Conservation (phyloP, 2,329 filamentous ascomycete genomes). For the Daldinia sp. region DNA sequence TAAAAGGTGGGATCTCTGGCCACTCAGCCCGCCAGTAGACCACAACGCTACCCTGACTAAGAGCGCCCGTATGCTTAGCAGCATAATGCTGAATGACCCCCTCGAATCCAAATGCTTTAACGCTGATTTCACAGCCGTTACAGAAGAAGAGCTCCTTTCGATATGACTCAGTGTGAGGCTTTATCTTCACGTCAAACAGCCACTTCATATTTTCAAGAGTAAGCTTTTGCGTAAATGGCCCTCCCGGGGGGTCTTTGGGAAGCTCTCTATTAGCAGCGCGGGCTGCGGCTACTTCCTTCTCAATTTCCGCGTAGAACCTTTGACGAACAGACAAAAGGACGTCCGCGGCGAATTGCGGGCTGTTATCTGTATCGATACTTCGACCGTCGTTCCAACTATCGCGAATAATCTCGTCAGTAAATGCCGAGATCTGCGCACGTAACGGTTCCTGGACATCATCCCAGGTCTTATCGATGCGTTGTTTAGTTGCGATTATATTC, state of each 20-base stretch:
- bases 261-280: conserved; percentile 56
- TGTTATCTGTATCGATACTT: conserved; percentile 69
- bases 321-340: conserved; percentile 73
- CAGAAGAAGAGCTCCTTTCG: conserved; percentile 80
- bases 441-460: conserved; percentile 74
- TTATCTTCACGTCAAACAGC: conserved; percentile 81
- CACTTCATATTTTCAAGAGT: conserved; percentile 88
- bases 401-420: conserved; percentile 75
- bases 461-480: conserved; percentile 73
- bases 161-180: conserved; percentile 69
- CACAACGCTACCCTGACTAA: conserved; percentile 75
- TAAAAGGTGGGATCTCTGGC: conserved; percentile 78
- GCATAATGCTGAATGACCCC: conserved; percentile 84
- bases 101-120: conserved; percentile 78
- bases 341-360: conserved; percentile 74
- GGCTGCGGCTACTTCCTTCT: conserved; percentile 60
- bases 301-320: conserved; percentile 69
- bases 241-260: conserved; percentile 58
- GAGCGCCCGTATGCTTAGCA: conserved; percentile 76
- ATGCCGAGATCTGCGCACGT: conserved; percentile 68
- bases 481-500: conserved; percentile 59
- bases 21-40: conserved; percentile 84
- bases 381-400: conserved; percentile 70
- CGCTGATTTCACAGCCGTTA: conserved; percentile 69
- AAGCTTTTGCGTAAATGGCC: conserved; percentile 67